phyloP scores from a whole-genome alignment of 345 rosid genomes.

The Zanthoxylum bungeanum region DNA sequence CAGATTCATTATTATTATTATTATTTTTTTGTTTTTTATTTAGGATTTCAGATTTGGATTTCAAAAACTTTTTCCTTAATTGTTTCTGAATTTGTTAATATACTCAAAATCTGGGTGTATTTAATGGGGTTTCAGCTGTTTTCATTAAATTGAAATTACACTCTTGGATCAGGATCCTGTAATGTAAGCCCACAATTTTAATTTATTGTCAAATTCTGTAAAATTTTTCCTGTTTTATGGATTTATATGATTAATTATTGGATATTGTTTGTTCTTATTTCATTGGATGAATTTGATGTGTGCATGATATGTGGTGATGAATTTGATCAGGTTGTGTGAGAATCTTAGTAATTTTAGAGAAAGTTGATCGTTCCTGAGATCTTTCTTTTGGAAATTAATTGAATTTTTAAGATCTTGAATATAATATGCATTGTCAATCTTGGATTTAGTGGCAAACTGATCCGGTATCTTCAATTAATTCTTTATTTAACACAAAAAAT shows the following conservation, averaged over 20 bases:
- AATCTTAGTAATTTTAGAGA: neutral
- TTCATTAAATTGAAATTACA: conserved; percentile 26
- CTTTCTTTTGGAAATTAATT: neutral
- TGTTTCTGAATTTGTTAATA: conserved; percentile 9
- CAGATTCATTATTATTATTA: conserved; percentile 21
- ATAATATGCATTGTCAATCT: conserved; percentile 3
- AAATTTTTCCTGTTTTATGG: neutral
- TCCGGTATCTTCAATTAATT: neutral
- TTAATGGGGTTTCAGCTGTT: conserved; percentile 36
- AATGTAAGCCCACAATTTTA: conserved; percentile 23
- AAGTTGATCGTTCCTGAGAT: neutral
- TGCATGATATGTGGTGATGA: neutral
- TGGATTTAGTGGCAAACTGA: neutral
- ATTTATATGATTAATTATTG: neutral
- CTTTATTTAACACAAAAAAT: neutral
- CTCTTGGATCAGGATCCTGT: conserved; percentile 40
- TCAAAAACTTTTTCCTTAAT: neutral
- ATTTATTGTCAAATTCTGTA: too few relatives aligned
- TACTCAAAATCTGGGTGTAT: conserved; percentile 23
- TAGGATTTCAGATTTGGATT: conserved; percentile 22
- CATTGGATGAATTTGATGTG: neutral
- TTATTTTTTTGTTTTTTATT: neutral
- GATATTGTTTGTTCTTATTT: conserved; percentile 3
- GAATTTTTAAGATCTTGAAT: neutral
- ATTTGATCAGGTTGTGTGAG: neutral